Evolutionary conservation across 164 flowering plant genomes (phyloP).

Genomic region (Magnolia sinica): DNA sequence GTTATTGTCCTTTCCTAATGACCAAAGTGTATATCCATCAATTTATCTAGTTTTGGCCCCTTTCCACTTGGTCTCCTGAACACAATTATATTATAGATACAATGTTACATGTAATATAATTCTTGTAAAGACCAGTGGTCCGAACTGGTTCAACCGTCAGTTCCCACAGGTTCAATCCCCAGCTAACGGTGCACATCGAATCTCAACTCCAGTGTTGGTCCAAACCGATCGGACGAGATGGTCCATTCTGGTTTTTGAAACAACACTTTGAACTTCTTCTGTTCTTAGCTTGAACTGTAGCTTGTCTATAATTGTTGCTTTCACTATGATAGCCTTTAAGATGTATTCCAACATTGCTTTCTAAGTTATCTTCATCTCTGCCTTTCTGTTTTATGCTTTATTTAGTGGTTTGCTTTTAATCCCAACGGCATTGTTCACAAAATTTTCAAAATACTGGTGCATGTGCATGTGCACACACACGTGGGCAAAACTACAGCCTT

Average conservation of each 20-base stretch:
- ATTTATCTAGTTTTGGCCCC: no score
- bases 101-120: background rate
- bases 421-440: background rate
- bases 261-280: no score
- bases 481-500: no score
- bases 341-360: background rate
- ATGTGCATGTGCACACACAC: no score
- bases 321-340: background rate
- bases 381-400: background rate
- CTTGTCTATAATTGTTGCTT: background rate
- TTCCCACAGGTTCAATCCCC: background rate
- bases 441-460: no score
- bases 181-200: background rate
- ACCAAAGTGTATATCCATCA: no score
- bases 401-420: background rate
- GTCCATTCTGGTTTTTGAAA: no score
- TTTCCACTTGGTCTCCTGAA: no score
- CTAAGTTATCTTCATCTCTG: background rate
- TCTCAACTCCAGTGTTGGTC: no score
- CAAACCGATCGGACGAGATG: no score
- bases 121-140: background rate
- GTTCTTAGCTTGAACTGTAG: background rate
- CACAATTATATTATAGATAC: no score
- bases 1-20: no score
- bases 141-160: background rate